phyloP scores from a whole-genome alignment of 352 stramenopile genomes.

The Globisporangium radiosum region DNA sequence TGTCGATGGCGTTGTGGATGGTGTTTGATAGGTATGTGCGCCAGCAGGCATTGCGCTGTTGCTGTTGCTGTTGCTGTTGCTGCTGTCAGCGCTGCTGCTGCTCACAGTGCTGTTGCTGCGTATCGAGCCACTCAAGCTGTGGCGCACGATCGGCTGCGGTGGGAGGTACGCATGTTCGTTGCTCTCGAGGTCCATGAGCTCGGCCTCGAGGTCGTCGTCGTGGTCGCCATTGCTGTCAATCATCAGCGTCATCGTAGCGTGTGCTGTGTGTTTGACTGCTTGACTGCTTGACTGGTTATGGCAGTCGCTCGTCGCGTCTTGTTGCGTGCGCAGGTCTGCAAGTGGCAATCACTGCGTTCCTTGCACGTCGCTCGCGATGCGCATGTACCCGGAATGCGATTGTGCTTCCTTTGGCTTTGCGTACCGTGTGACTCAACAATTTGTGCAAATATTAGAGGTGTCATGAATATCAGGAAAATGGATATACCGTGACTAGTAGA shows the following conservation, averaged over 20 bases:
- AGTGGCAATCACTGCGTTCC: too few species aligned
- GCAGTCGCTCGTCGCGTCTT: too few species aligned
- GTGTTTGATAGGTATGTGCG: not conserved
- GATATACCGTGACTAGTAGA: too few species aligned
- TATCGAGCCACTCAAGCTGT: slow-evolving; percentile 12
- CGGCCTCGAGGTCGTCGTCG: slow-evolving; percentile 40
- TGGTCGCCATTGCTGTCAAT: not conserved
- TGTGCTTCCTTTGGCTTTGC: too few species aligned
- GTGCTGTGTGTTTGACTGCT: not conserved
- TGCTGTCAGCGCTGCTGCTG: not conserved
- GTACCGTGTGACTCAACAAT: too few species aligned
- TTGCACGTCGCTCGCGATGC: too few species aligned
- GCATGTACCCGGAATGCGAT: too few species aligned
- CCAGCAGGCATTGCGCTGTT: not conserved
- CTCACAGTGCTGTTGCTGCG: not conserved
- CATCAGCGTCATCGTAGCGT: too few species aligned
- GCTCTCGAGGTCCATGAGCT: slow-evolving; percentile 56
- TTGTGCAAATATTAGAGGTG: too few species aligned
- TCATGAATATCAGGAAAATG: too few species aligned
- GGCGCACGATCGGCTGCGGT: slow-evolving; percentile 11
- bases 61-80: not conserved
- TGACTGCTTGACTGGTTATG: not conserved
- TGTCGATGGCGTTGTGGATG: not conserved
- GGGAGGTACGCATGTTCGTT: slow-evolving; percentile 60
- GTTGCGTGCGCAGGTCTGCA: too few species aligned